phyloP scores from a whole-genome alignment of 352 stramenopile species.

The Globisporangium perplexum region DNA sequence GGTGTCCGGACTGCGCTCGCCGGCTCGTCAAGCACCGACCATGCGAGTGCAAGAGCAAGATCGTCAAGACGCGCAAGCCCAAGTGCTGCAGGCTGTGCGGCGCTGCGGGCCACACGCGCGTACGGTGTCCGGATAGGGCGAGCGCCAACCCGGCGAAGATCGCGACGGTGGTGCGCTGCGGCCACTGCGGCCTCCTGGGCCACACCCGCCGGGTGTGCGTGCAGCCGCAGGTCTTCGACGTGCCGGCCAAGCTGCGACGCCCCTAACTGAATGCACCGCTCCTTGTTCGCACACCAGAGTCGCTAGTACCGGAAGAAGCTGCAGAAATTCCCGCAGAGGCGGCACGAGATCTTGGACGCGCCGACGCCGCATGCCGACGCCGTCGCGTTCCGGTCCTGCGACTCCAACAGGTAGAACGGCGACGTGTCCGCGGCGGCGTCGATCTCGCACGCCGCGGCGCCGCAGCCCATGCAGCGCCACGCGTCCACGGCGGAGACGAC shows the following conservation, averaged over 20 bases:
- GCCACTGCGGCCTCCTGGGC: constrained; percentile 6
- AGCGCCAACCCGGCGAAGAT: background rate
- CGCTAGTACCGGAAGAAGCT: constrained; percentile 63
- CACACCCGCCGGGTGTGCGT: constrained; percentile 4
- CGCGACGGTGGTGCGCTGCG: constrained; percentile 2
- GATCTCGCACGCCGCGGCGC: constrained; percentile 51
- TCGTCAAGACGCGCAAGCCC: background rate
- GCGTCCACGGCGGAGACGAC: constrained; percentile 57
- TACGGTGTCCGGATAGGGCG: background rate
- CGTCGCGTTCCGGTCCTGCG: background rate
- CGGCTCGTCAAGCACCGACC: background rate
- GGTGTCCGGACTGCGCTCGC: background rate
- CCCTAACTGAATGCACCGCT: background rate
- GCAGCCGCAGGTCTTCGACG: background rate
- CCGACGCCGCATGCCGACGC: constrained; percentile 1
- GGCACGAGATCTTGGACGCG: constrained; percentile 44
- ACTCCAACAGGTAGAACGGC: constrained; percentile 68
- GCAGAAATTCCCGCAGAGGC: constrained; percentile 74
- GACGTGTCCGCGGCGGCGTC: constrained; percentile 26
- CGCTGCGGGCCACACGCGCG: background rate
- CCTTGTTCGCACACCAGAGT: background rate
- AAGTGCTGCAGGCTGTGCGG: constrained; percentile 3
- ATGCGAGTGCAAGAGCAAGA: background rate
- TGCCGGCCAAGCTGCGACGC: too few species aligned
- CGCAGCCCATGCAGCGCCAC: constrained; percentile 83